Evolutionary conservation across 371 early-diverging fungal species (phyloP).

Genomic region (Circinella umbellata): DNA sequence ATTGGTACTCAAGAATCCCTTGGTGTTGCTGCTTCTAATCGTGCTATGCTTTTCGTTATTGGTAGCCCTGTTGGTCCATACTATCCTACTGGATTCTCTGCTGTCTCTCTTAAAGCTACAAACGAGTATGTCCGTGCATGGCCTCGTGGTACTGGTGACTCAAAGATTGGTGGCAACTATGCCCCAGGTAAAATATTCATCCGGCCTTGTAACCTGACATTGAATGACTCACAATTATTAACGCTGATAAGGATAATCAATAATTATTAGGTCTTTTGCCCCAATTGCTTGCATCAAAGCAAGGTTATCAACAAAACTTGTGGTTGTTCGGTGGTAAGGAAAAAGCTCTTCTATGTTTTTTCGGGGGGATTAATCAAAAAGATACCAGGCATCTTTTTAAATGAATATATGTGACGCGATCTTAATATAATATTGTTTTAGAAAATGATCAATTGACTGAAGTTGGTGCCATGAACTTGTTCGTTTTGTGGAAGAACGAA

Average conservation of each 20-base stretch:
- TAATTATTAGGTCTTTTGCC: conserved; percentile 69
- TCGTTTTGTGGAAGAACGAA: conserved; percentile 83
- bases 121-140: conserved; percentile 90
- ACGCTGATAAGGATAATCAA: background rate
- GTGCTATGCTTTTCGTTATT: conserved; percentile 88
- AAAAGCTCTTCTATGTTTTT: no score
- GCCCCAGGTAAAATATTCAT: conserved; percentile 39
- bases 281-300: conserved; percentile 84
- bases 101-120: conserved; percentile 87
- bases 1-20: conserved; percentile 91
- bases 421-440: background rate
- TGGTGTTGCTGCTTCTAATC: conserved; percentile 74
- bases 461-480: conserved; percentile 97
- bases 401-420: no score
- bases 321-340: conserved; percentile 85
- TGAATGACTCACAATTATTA: conserved; percentile 1
- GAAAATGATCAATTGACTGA: conserved; percentile 87
- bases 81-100: conserved; percentile 91
- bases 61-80: conserved; percentile 97
- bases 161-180: conserved; percentile 94
- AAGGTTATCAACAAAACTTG: conserved; percentile 92
- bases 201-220: background rate
- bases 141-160: conserved; percentile 96
- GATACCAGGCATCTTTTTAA: no score
- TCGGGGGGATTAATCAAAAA: no score